These are phyloP conservation scores for Oidiodendron maius DNA, from an alignment of 495 filamentous ascomycete species.

Conservation along the genomic window DNA sequence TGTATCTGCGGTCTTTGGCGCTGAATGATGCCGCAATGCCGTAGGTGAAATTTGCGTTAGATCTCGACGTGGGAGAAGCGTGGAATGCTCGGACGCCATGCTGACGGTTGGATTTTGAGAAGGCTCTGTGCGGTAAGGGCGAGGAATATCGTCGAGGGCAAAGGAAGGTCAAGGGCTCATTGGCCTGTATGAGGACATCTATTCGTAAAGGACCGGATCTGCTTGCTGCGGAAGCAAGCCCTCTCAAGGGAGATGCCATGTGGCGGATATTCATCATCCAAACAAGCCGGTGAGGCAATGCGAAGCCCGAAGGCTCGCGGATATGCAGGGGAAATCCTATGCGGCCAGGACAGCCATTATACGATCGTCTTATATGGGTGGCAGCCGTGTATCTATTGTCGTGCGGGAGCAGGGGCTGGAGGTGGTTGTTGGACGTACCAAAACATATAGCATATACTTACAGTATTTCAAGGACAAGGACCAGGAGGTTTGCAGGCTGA, in stretches of 20 bases:
- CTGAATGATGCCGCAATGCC: constrained; percentile 64
- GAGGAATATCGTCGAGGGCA: background rate
- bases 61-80: constrained; percentile 5
- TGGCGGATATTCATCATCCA: background rate
- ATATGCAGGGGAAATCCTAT: background rate
- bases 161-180: background rate
- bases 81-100: background rate
- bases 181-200: background rate
- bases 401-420: too few species aligned
- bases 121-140: background rate
- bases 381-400: too few species aligned
- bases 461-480: too few species aligned
- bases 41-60: constrained; percentile 46
- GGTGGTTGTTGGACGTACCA: too few species aligned
- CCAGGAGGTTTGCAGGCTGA: too few species aligned
- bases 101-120: background rate
- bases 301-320: constrained; percentile 14
- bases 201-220: background rate
- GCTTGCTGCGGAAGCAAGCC: constrained; percentile 6
- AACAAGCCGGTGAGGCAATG: constrained; percentile 2
- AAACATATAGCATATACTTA: too few species aligned
- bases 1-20: constrained; percentile 70
- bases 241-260: constrained; percentile 13
- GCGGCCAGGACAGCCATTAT: background rate
- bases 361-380: too few species aligned